These are phyloP conservation scores for Conticribra weissflogii DNA, from an alignment of 108 stramenopile genomes.

Conservation along the genomic window DNA sequence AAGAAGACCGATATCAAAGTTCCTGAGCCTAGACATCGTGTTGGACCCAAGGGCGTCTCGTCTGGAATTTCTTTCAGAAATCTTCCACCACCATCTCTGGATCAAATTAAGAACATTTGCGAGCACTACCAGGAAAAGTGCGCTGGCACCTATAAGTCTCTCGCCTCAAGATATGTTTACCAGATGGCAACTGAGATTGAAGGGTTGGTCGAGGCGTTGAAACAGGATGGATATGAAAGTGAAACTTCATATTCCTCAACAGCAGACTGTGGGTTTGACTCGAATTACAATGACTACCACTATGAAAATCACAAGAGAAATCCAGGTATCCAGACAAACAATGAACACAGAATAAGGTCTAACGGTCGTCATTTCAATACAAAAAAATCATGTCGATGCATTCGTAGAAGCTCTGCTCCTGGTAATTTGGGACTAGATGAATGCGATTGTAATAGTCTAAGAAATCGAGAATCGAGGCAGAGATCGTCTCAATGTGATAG, in stretches of 20 bases:
- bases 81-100: conserved; percentile 60
- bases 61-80: conserved; percentile 70
- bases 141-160: conserved; percentile 63
- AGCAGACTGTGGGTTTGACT: neutral
- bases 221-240: conserved; percentile 25
- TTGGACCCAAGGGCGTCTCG: conserved; percentile 59
- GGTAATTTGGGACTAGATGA: no score
- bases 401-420: no score
- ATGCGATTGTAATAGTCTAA: no score
- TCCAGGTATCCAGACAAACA: conserved; percentile 6
- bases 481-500: no score
- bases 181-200: conserved; percentile 72
- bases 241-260: conserved; percentile 15
- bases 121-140: conserved; percentile 82
- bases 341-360: no score
- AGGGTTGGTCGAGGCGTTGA: conserved; percentile 51
- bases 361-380: no score
- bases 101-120: conserved; percentile 70
- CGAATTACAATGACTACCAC: conserved; percentile 2
- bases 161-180: conserved; percentile 78
- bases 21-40: conserved; percentile 56
- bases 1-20: conserved; percentile 47
- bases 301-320: neutral
- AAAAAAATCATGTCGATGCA: no score
- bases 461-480: no score